Evolutionary conservation across 2,329 filamentous ascomycete species (phyloP).

Genomic region (Fusarium sulawesiense): DNA sequence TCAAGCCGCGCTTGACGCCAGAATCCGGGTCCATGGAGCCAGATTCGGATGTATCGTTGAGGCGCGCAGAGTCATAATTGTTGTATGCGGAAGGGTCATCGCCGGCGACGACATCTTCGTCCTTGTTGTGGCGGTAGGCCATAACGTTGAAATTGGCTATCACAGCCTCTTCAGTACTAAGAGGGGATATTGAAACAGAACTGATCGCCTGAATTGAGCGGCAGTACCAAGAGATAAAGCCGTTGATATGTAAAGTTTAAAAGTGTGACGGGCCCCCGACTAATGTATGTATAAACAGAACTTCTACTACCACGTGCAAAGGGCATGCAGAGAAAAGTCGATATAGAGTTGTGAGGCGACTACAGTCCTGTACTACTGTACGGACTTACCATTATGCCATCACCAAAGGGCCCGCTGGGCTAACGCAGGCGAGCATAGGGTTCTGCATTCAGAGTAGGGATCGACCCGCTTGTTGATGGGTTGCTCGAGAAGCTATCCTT

Average conservation of each 20-base stretch:
- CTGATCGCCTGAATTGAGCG: neutral
- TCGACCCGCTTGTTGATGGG: constrained; percentile 36
- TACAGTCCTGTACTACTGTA: constrained; percentile 5
- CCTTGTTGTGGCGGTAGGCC: constrained; percentile 36
- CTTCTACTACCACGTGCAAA: constrained; percentile 8
- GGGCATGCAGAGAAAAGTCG: constrained; percentile 26
- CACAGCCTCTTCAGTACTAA: constrained; percentile 13
- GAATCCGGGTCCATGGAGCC: constrained; percentile 67
- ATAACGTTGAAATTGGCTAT: constrained; percentile 11
- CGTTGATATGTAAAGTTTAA: neutral
- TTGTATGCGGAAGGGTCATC: constrained; percentile 33
- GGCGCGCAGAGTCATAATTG: constrained; percentile 36
- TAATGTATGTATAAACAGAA: constrained; percentile 15
- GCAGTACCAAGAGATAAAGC: neutral
- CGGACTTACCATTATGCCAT: constrained; percentile 39
- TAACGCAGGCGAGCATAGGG: constrained; percentile 41
- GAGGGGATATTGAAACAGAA: neutral
- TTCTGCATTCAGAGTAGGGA: constrained; percentile 33
- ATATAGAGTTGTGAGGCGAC: constrained; percentile 34
- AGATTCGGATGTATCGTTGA: constrained; percentile 48
- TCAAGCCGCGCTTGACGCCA: constrained; percentile 75
- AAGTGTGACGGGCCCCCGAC: neutral
- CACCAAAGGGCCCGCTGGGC: constrained; percentile 41
- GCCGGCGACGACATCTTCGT: constrained; percentile 32
- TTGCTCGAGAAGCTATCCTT: constrained; percentile 23